Evolutionary conservation across 495 filamentous ascomycete species (phyloP).

Genomic region (Emericellopsis terricola): DNA sequence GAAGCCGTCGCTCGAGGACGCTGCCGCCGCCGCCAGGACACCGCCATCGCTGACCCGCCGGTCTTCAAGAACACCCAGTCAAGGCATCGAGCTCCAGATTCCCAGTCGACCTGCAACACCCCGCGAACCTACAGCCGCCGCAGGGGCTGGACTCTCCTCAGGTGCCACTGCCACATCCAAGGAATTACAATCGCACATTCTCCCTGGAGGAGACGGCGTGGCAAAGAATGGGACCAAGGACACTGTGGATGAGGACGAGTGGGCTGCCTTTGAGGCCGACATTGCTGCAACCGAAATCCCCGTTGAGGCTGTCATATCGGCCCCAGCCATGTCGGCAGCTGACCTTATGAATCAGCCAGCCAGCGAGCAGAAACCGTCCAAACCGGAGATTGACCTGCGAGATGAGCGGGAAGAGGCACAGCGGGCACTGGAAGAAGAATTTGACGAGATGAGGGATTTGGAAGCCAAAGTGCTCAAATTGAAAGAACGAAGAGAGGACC

Average conservation of each 20-base stretch:
- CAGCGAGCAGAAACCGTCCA: constrained; percentile 26
- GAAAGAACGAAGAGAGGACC: constrained; percentile 44
- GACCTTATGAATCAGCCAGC: constrained; percentile 54
- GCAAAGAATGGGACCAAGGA: neutral
- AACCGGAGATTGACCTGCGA: constrained; percentile 32
- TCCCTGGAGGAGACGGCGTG: too few species aligned
- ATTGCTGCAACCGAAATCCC: constrained; percentile 19
- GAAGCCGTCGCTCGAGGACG: too few species aligned
- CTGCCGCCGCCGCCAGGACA: constrained; percentile 3
- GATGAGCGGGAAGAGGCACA: constrained; percentile 77
- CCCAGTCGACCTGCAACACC: constrained; percentile 36
- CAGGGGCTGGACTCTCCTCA: neutral
- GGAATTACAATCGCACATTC: too few species aligned
- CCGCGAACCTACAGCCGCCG: neutral
- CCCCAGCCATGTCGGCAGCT: constrained; percentile 49
- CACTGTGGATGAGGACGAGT: constrained; percentile 60
- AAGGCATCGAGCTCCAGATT: constrained; percentile 34
- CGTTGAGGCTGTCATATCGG: constrained; percentile 46
- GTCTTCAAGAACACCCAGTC: constrained; percentile 17
- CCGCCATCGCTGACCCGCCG: constrained; percentile 15
- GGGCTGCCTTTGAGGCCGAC: constrained; percentile 84
- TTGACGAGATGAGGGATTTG: constrained; percentile 86
- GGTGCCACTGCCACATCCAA: neutral
- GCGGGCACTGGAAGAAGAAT: constrained; percentile 65
- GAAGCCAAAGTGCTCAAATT: constrained; percentile 63